phyloP scores from a whole-genome alignment of 805 yeast genomes.

The Lipomyces orientalis region DNA sequence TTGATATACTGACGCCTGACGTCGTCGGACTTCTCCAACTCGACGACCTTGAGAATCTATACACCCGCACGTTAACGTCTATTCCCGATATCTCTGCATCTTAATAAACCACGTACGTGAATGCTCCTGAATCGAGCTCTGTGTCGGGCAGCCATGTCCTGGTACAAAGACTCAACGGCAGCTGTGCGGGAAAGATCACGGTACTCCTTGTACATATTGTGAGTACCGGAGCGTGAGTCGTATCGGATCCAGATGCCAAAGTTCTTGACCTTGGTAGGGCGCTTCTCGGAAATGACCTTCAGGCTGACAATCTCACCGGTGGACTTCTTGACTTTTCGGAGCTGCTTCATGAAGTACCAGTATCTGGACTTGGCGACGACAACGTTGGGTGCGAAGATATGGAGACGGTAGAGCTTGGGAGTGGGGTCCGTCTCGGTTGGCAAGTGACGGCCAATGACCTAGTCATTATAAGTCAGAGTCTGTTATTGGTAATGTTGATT shows the following conservation, averaged over 20 bases:
- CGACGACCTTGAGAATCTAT: conserved; percentile 91
- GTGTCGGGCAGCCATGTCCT: conserved; percentile 99
- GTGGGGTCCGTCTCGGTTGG: conserved; percentile 99
- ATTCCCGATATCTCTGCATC: background rate
- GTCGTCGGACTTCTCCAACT: conserved; percentile 95
- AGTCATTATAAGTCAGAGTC: conserved; percentile 58
- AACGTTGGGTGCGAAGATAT: conserved; percentile 98
- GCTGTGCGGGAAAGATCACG: conserved; percentile 99
- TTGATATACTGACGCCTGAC: conserved; percentile 99
- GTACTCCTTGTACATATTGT: conserved; percentile 99
- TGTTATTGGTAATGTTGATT: background rate
- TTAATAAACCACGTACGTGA: conserved; percentile 58
- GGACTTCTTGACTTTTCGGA: conserved; percentile 99
- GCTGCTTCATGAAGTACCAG: conserved; percentile 99
- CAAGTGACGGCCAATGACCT: conserved; percentile 99
- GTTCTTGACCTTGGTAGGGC: conserved; percentile 99
- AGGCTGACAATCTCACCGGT: conserved; percentile 98
- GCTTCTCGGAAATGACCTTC: conserved; percentile 86
- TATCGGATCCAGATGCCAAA: conserved; percentile 99
- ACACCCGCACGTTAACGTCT: background rate
- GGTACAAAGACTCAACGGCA: conserved; percentile 98
- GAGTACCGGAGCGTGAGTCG: conserved; percentile 99
- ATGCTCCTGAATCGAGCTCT: conserved; percentile 99
- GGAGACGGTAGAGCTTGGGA: conserved; percentile 99
- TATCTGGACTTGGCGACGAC: conserved; percentile 99